phyloP scores from a whole-genome alignment of 2,329 filamentous ascomycete genomes.

The Neonectria ditissima region DNA sequence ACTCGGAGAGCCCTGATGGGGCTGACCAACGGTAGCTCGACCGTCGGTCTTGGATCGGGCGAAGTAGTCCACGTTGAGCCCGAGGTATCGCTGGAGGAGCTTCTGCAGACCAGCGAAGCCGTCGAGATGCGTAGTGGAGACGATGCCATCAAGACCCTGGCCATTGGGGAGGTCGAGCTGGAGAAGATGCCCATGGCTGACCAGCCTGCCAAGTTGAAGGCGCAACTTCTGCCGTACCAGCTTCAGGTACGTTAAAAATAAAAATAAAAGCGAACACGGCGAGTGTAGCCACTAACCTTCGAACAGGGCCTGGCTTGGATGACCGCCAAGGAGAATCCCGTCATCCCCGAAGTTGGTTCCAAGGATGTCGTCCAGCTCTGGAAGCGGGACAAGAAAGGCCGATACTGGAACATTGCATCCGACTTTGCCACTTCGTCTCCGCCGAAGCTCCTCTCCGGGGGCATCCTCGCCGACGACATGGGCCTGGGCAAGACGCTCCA shows the following conservation, averaged over 20 bases:
- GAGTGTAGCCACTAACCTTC: constrained; percentile 34
- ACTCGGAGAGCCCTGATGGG: constrained; percentile 60
- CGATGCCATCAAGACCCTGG: constrained; percentile 76
- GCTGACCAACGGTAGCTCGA: constrained; percentile 51
- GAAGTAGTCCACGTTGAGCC: constrained; percentile 45
- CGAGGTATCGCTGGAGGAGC: constrained; percentile 68
- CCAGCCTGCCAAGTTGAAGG: constrained; percentile 74
- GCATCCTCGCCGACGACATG: constrained; percentile 91
- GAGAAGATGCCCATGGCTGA: constrained; percentile 77
- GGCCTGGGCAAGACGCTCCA: constrained; percentile 91
- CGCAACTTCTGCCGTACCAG: constrained; percentile 83
- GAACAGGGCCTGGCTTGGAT: constrained; percentile 83
- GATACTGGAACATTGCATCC: constrained; percentile 71
- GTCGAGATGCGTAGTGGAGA: constrained; percentile 75
- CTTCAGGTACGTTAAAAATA: constrained; percentile 60
- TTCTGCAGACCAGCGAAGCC: constrained; percentile 74
- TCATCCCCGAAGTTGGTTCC: constrained; percentile 69
- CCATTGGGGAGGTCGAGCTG: constrained; percentile 76
- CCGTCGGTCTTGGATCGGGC: constrained; percentile 52
- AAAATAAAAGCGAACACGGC: neutral
- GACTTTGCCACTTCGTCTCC: constrained; percentile 70
- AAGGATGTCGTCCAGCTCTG: constrained; percentile 79
- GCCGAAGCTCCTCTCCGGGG: constrained; percentile 79
- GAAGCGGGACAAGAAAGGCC: constrained; percentile 64
- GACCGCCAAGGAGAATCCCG: constrained; percentile 78